Conservation (phyloP, 2,329 filamentous ascomycete species). For the Talaromyces sp. region DNA sequence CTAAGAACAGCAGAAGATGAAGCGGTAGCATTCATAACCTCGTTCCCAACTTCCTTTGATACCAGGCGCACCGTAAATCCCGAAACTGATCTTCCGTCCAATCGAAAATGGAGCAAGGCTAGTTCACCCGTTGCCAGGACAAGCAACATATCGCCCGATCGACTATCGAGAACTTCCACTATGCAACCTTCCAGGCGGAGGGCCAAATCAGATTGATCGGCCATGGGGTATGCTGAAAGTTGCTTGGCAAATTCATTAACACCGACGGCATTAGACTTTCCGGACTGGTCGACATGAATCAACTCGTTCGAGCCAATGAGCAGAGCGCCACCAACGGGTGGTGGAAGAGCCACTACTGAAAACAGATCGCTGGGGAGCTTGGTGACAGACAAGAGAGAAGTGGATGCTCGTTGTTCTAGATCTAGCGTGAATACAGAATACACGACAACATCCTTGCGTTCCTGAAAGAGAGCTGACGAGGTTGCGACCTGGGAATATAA, state of each 20-base stretch:
- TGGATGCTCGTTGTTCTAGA: conserved; percentile 86
- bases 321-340: conserved; percentile 82
- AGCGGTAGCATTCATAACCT: conserved; percentile 55
- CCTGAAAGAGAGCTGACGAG: conserved; percentile 66
- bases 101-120: conserved; percentile 70
- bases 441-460: conserved; percentile 76
- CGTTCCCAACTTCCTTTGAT: conserved; percentile 56
- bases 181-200: conserved; percentile 76
- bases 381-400: conserved; percentile 79
- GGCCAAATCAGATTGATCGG: conserved; percentile 76
- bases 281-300: conserved; percentile 92
- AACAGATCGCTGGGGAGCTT: conserved; percentile 84
- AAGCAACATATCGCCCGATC: conserved; percentile 78
- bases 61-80: conserved; percentile 70
- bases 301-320: conserved; percentile 84
- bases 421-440: conserved; percentile 97
- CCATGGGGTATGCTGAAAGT: conserved; percentile 75
- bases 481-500: conserved; percentile 70
- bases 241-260: conserved; percentile 87
- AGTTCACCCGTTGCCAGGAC: conserved; percentile 70
- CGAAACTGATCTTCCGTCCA: conserved; percentile 88
- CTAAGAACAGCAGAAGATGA: conserved; percentile 67
- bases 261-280: conserved; percentile 85
- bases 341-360: conserved; percentile 72
- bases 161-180: conserved; percentile 69